These are phyloP conservation scores for Musa schizocarpa DNA, from an alignment of 176 grass and related monocot genomes.

Conservation along the genomic window DNA sequence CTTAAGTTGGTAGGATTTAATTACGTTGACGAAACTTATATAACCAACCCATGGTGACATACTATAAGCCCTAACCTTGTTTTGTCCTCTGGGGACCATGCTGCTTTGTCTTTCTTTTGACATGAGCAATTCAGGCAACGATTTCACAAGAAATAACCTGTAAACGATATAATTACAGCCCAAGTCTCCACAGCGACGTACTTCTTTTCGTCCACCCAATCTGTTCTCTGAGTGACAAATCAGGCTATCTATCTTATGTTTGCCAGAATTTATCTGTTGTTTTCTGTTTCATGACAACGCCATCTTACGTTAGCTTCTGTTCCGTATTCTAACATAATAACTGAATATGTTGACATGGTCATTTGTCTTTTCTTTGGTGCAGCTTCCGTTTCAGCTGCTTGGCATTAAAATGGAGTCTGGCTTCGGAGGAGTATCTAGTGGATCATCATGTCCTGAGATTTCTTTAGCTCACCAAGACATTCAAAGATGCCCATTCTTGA, in stretches of 20 bases:
- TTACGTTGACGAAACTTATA: neutral
- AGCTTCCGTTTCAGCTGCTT: neutral
- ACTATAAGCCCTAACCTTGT: neutral
- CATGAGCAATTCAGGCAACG: no score
- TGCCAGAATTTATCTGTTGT: neutral
- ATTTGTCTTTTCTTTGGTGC: no score
- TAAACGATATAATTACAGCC: neutral
- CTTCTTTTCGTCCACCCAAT: neutral
- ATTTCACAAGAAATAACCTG: neutral
- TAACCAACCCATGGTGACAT: neutral
- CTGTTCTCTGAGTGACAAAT: neutral
- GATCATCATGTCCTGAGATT: slow-evolving; percentile 38
- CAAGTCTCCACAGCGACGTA: neutral
- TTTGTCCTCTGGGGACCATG: neutral
- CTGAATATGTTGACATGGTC: neutral
- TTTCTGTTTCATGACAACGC: neutral
- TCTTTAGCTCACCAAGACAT: slow-evolving; percentile 51
- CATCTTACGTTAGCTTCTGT: no score
- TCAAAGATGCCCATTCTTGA: slow-evolving; percentile 22
- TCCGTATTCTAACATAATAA: no score
- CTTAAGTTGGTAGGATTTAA: neutral
- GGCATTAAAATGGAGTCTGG: slow-evolving; percentile 48
- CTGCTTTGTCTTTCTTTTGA: neutral
- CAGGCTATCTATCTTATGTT: neutral
- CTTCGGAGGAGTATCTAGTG: slow-evolving; percentile 29